Conservation (phyloP, 129 eudicot genomes). For the Rutidosis leptorrhynchoides region DNA sequence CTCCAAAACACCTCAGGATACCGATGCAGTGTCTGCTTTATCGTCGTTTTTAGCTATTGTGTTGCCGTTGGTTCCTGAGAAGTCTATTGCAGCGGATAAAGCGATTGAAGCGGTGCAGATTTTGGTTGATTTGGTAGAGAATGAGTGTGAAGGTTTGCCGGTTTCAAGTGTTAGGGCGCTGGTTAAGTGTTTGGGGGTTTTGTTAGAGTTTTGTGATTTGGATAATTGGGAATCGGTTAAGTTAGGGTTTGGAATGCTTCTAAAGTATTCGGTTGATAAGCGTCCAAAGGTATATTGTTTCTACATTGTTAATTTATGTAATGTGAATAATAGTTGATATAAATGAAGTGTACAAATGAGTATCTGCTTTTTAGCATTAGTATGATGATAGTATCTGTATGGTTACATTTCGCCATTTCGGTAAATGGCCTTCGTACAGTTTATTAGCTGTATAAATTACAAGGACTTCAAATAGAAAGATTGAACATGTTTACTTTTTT, state of each 20-base stretch:
- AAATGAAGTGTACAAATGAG: background rate
- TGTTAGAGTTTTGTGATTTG: constrained; percentile 66
- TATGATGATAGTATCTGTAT: no score
- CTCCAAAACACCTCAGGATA: constrained; percentile 41
- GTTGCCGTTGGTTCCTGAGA: constrained; percentile 54
- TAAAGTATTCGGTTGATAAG: constrained; percentile 69
- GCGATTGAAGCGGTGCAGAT: constrained; percentile 63
- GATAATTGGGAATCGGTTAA: constrained; percentile 70
- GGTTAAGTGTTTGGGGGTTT: constrained; percentile 68
- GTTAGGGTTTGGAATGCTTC: constrained; percentile 48
- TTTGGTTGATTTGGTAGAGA: constrained; percentile 46
- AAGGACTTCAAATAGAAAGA: background rate
- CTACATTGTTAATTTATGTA: constrained; percentile 9
- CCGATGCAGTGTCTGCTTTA: constrained; percentile 57
- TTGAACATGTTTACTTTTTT: no score
- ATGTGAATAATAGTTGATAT: background rate
- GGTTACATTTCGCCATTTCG: background rate
- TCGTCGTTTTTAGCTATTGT: constrained; percentile 74
- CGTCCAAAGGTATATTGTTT: constrained; percentile 72
- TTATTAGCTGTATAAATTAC: no score
- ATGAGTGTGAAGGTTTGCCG: constrained; percentile 30
- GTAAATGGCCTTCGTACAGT: background rate
- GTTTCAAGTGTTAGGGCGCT: constrained; percentile 52
- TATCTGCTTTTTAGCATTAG: background rate
- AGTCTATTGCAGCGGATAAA: constrained; percentile 49